Evolutionary conservation across 345 rosid species (phyloP).

Genomic region (Lepidium africanum): DNA sequence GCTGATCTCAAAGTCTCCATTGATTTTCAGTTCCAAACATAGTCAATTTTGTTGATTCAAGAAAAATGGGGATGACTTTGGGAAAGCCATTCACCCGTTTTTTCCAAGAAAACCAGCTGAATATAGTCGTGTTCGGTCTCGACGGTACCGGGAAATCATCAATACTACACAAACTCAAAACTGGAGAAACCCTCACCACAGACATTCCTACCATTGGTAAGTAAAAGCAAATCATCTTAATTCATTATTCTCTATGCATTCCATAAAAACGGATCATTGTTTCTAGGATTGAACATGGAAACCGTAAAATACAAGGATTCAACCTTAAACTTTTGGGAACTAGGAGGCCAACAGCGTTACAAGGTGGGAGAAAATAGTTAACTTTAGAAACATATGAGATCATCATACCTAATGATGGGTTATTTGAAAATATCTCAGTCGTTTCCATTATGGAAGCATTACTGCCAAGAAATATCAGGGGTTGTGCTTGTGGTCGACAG

Average conservation of each 20-base stretch:
- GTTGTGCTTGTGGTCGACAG: conserved; percentile 24
- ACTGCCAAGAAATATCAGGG: not conserved
- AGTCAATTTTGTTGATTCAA: not conserved
- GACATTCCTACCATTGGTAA: conserved; percentile 11
- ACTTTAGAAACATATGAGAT: no score
- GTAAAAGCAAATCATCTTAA: not conserved
- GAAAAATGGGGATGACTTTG: conserved; percentile 13
- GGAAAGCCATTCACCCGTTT: no score
- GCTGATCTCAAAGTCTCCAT: not conserved
- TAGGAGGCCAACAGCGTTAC: not conserved
- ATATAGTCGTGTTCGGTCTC: conserved; percentile 13
- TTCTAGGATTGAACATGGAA: not conserved
- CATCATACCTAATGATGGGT: no score
- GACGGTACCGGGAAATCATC: conserved; percentile 21
- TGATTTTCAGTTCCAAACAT: not conserved
- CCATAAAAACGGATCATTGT: not conserved
- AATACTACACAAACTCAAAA: conserved; percentile 19
- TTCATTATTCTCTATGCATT: not conserved
- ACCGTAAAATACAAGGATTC: conserved; percentile 14
- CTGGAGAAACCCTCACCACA: conserved; percentile 3
- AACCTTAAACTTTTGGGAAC: conserved; percentile 6
- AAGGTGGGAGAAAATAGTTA: not conserved
- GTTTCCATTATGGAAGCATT: not conserved
- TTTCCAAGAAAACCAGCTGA: not conserved
- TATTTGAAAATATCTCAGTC: not conserved